phyloP scores from a whole-genome alignment of 225 moss, liverwort and hornwort species.

The Climacium dendroides region DNA sequence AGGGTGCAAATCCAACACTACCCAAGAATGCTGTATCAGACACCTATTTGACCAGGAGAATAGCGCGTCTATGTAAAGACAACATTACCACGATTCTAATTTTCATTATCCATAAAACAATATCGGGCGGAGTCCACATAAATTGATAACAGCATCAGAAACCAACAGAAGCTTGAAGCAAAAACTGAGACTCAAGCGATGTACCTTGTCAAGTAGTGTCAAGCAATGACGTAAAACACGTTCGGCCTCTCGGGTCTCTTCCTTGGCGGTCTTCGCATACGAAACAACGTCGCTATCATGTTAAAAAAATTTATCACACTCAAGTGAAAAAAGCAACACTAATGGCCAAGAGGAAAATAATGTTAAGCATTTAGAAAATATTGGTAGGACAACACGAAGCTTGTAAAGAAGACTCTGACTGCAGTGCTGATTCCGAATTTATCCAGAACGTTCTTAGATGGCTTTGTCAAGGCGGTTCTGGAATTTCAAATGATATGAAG shows the following conservation, averaged over 20 bases:
- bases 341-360: neutral
- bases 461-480: neutral
- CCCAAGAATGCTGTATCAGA: neutral
- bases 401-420: neutral
- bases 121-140: neutral
- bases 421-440: neutral
- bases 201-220: slow-evolving; percentile 66
- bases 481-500: neutral
- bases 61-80: neutral
- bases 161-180: neutral
- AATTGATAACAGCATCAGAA: neutral
- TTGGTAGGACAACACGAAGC: neutral
- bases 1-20: neutral
- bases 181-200: neutral
- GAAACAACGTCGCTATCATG: neutral
- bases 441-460: neutral
- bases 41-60: neutral
- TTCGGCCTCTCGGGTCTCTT: slow-evolving; percentile 39
- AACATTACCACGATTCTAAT: neutral
- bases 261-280: slow-evolving; percentile 15
- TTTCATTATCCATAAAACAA: neutral
- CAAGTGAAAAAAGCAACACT: neutral
- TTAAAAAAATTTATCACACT: neutral
- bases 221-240: slow-evolving; percentile 43
- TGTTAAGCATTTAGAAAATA: neutral